phyloP scores from a whole-genome alignment of 148 eudicot genomes.

The Hydrangea macrophylla region DNA sequence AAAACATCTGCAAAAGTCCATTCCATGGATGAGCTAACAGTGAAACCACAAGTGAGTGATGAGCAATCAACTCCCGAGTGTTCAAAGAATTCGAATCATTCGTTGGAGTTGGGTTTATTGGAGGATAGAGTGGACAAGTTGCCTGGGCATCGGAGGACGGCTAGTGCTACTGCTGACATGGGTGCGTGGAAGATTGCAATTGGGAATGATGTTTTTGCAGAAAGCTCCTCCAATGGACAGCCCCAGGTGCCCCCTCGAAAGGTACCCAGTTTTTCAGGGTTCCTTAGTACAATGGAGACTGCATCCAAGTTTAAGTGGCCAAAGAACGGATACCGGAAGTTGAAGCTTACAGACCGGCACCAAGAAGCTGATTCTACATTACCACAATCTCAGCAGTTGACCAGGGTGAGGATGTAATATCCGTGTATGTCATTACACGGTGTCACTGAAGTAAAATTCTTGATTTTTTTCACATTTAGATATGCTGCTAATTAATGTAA shows the following conservation, averaged over 20 bases:
- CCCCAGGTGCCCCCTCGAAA: conserved; percentile 45
- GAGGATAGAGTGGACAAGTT: conserved; percentile 41
- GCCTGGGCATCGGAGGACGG: conserved; percentile 65
- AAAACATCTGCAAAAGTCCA: conserved; percentile 22
- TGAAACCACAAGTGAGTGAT: conserved; percentile 23
- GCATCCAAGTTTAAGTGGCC: conserved; percentile 51
- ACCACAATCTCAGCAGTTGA: conserved; percentile 41
- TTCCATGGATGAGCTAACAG: conserved; percentile 17
- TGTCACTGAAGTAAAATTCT: neutral
- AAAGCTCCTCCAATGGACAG: conserved; percentile 28
- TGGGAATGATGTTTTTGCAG: conserved; percentile 35
- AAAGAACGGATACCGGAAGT: conserved; percentile 66
- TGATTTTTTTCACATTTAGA: neutral
- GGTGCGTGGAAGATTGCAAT: conserved; percentile 57
- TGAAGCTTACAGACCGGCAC: conserved; percentile 45
- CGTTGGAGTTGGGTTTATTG: conserved; percentile 20
- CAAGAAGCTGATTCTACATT: conserved; percentile 48
- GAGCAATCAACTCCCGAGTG: conserved; percentile 15
- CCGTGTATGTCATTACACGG: neutral
- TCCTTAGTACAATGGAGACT: conserved; percentile 55
- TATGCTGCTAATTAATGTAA: conserved; percentile 12
- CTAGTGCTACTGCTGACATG: conserved; percentile 78
- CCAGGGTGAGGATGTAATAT: conserved; percentile 34
- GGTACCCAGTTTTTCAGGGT: conserved; percentile 62
- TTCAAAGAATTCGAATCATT: conserved; percentile 23